Base-by-base conservation (phyloP, 2,329 filamentous ascomycete genomes). In the Phialocephala sp. region DNA sequence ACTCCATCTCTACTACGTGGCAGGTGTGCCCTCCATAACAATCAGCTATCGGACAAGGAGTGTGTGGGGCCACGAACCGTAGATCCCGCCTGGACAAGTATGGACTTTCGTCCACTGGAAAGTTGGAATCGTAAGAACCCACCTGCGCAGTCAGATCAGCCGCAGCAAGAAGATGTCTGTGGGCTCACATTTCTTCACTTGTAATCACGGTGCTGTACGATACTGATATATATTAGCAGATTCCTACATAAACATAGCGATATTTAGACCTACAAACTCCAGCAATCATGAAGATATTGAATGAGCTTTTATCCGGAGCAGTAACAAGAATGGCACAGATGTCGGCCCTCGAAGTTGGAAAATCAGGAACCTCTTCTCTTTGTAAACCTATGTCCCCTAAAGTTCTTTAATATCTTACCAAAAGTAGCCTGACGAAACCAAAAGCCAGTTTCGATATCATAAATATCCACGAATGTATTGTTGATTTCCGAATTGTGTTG, bases 1-100 rank as follows among this genome's bases (percentile, higher is more conserved):
- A 73, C 39, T 69, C 69, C 18, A 66, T 69, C 0, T 59, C 63
- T 6, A 65, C 63, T 32, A 22, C 36, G 27, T 65, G 63, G 45
- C 63, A 65, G n/a, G 59, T 65, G 32, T 65, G 63, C n/a, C 63
- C 45, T 62, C n/a, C n/a, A 15, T 18, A 36, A 8, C 15, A 18
- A 27, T 62, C 27, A 62, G 45, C 20, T 1, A 41, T 39, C 9
- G 27, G 37, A 11, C 36, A 27, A 32, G 3, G 18, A 14, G 24
- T n/a, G 43, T 6, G 20, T 4, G 18, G 20, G 27, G 22, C 4
- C 14, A 32, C 39, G 4, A 6, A 63, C 54, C 56, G 15, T 65
- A 62, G 11, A 59, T 32, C 36, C 63, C 59, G 18, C 54, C 59
- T 6, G 63, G 63, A 4, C 63, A 59, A 41, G 63, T 65, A 35